Percentiles rank a stretch among this genome's conserved stretches.
Evolutionary conservation across 2,329 filamentous ascomycete species (phyloP).

Genomic region (Apiospora arundinis): DNA sequence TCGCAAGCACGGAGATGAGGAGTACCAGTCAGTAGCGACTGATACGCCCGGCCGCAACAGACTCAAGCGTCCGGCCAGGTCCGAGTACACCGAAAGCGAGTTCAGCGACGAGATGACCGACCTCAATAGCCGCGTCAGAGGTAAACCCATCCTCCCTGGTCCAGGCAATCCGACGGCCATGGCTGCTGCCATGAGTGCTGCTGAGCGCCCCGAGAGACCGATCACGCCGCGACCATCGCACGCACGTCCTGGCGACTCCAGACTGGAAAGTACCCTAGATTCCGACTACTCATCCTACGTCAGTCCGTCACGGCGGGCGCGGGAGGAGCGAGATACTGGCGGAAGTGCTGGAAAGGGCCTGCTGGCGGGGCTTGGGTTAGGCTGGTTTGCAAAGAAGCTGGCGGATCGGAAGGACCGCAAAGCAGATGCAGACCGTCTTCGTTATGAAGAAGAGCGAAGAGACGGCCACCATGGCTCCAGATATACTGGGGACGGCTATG

Average conservation of each 20-base stretch:
- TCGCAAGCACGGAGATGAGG: constrained; percentile 57
- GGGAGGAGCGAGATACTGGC: constrained; percentile 42
- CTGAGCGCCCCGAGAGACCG: constrained; percentile 48
- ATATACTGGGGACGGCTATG: constrained; percentile 73
- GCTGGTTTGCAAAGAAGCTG: constrained; percentile 72
- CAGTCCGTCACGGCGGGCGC: constrained; percentile 65
- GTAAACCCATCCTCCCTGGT: constrained; percentile 53
- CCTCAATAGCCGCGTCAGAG: constrained; percentile 37
- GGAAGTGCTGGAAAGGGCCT: constrained; percentile 63
- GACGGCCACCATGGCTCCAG: constrained; percentile 67
- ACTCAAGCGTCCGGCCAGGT: constrained; percentile 36
- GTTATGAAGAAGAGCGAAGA: constrained; percentile 56
- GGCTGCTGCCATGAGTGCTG: constrained; percentile 55
- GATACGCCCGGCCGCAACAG: constrained; percentile 61
- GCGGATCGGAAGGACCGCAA: constrained; percentile 62
- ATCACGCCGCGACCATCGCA: constrained; percentile 56
- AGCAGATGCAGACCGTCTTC: constrained; percentile 54
- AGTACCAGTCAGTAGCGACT: constrained; percentile 67
- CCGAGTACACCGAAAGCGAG: constrained; percentile 47
- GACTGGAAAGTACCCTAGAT: constrained; percentile 53
- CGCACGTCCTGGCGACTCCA: constrained; percentile 46
- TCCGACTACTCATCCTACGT: constrained; percentile 67
- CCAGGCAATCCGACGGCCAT: constrained; percentile 51
- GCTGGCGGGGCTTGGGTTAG: constrained; percentile 68
- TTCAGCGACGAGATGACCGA: constrained; percentile 57